Conservation (phyloP, 2,329 filamentous ascomycete genomes). For the Aspergillus melleus region DNA sequence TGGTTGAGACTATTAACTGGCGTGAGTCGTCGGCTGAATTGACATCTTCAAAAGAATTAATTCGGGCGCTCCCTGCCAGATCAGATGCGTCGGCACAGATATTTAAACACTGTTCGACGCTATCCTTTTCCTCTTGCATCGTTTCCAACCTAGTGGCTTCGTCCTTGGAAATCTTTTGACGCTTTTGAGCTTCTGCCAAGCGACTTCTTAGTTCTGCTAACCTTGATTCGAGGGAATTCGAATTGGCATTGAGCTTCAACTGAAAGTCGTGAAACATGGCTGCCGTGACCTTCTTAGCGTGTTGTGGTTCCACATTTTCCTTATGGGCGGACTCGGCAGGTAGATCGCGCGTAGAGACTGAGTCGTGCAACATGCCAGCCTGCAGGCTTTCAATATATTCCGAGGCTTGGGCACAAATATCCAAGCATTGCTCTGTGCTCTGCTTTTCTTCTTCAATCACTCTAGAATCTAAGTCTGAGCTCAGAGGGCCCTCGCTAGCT, state of each 20-base stretch:
- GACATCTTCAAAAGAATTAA: constrained; percentile 32
- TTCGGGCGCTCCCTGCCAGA: constrained; percentile 24
- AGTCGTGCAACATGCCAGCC: not conserved
- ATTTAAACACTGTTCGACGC: constrained; percentile 11
- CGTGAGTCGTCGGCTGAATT: constrained; percentile 27
- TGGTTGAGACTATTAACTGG: constrained; percentile 32
- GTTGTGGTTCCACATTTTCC: not conserved
- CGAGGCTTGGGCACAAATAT: constrained; percentile 35
- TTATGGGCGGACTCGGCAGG: not conserved
- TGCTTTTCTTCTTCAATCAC: constrained; percentile 34
- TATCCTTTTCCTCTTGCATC: constrained; percentile 30
- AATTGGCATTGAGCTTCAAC: constrained; percentile 21
- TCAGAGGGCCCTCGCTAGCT: not conserved
- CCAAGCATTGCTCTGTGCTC: constrained; percentile 37
- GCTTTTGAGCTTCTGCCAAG: constrained; percentile 6
- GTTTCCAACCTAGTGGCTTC: constrained; percentile 15
- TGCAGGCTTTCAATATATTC: constrained; percentile 31
- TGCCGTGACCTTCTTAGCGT: constrained; percentile 1
- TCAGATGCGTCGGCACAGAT: constrained; percentile 24
- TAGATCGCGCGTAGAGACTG: not conserved
- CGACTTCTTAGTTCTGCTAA: constrained; percentile 23
- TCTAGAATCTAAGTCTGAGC: not conserved
- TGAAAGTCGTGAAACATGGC: constrained; percentile 16
- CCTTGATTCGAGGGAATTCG: constrained; percentile 21
- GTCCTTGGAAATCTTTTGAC: constrained; percentile 11